Evolutionary conservation across 805 yeast species (phyloP), one percentile per base, ranked within the genome.

Genomic region (Lachancea dasiensis): DNA sequence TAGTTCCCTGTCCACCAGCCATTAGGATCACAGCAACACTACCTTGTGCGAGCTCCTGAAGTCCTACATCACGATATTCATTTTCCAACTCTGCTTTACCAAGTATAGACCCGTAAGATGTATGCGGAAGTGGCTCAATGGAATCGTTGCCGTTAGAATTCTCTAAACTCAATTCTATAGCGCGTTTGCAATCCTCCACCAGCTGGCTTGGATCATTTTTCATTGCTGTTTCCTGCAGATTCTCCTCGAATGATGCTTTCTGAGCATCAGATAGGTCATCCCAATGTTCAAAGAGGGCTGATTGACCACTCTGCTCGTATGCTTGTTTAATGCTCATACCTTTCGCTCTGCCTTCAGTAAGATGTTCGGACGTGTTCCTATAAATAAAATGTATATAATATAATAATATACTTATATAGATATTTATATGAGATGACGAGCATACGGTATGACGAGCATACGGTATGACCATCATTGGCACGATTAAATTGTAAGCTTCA

Each of bases 1-100:
- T 72, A 6, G 97, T 84, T 22, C 99, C 99, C 62, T 92, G 98
- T 34, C 99, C 99, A 40, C 99, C 99, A 9, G 99, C 97, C 84
- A 92, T 81, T 36, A 92, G 68, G 29, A 92, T 69, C 4, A 92
- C 90, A 23, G 86, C 98, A 17, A 90, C 97, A 52, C 82, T 75
- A 46, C 81, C 81, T 10, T 67, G 60, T 13, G 74, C 60, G 38
- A 92, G 80, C 21, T 90, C 83, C 18, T 75, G 65, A 13, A 80
- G 60, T 10, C 98, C 99, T 11, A 64, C 28, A 2, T 60, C 39
- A 16, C 51, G 48, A 76, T 81, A 81, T 53, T 71, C 61, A 7
- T 43, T 41, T 5, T 54, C 43, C 19, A 58, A 44, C 6, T 57
- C 50, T 9, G 43, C 45, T 23, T 58, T 49, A 6, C 53, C 57